Conservation (phyloP, 176 grass and related monocot genomes). For the Cenchrus purpureus region DNA sequence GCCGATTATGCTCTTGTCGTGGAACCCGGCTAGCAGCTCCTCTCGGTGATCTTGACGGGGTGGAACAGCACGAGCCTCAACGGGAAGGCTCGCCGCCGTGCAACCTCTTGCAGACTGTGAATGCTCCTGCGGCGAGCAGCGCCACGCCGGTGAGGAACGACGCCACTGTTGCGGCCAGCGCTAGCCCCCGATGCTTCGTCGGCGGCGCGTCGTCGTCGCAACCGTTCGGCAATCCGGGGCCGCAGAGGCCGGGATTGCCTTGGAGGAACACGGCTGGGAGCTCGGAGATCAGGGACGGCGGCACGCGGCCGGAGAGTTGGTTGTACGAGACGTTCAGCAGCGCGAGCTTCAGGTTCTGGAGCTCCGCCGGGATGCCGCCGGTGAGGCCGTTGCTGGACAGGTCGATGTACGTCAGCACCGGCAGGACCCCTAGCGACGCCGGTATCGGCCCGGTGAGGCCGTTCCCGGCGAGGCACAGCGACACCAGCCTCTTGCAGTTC, state of each 20-base stretch:
- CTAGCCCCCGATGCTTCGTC: slow-evolving; percentile 33
- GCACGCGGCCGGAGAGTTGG: slow-evolving; percentile 68
- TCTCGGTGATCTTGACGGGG: slow-evolving; percentile 64
- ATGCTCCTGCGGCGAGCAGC: slow-evolving; percentile 47
- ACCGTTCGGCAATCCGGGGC: slow-evolving; percentile 52
- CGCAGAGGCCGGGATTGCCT: slow-evolving; percentile 70
- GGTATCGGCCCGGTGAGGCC: slow-evolving; percentile 67
- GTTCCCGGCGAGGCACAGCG: slow-evolving; percentile 66
- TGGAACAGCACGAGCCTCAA: slow-evolving; percentile 73
- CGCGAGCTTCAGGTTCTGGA: slow-evolving; percentile 74
- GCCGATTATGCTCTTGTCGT: slow-evolving; percentile 56
- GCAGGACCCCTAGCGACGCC: slow-evolving; percentile 57
- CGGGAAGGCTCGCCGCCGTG: slow-evolving; percentile 2
- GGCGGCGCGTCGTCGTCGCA: slow-evolving; percentile 13
- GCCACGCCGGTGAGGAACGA: slow-evolving; percentile 37
- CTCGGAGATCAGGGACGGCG: slow-evolving; percentile 50
- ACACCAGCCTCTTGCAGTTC: slow-evolving; percentile 75
- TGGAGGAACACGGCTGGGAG: slow-evolving; percentile 71
- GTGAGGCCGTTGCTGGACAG: slow-evolving; percentile 72
- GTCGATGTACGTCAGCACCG: slow-evolving; percentile 84
- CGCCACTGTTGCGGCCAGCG: slow-evolving; percentile 45
- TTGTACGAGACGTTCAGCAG: slow-evolving; percentile 85
- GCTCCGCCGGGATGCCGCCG: slow-evolving; percentile 59
- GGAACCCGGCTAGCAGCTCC: slow-evolving; percentile 51
- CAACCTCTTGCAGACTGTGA: slow-evolving; percentile 38